A percentile compares a stretch with the other conserved stretches of the same genome.
Conservation (phyloP, 306 rosid genomes). For the Ormosia emarginata region DNA sequence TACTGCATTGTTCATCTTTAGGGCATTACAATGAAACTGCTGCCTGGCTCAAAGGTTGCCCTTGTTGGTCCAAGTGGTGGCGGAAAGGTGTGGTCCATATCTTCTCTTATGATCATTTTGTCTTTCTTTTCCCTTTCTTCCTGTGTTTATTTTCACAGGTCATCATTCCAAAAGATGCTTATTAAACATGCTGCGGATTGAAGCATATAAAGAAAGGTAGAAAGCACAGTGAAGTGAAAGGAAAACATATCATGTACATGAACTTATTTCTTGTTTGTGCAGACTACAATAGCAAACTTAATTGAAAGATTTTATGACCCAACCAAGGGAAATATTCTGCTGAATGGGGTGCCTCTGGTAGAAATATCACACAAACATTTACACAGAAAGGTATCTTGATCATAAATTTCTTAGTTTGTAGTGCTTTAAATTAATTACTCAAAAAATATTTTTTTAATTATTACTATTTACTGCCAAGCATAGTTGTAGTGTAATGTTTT, state of each 20-base stretch:
- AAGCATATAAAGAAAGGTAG: neutral
- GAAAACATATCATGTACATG: neutral
- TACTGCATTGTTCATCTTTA: slow-evolving; percentile 25
- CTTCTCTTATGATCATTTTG: neutral
- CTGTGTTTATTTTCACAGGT: neutral
- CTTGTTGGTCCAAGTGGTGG: slow-evolving; percentile 96
- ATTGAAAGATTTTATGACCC: slow-evolving; percentile 92
- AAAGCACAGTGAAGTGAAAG: neutral
- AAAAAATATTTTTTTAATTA: neutral
- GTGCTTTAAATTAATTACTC: neutral
- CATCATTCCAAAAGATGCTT: slow-evolving; percentile 8
- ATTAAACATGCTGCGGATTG: slow-evolving; percentile 17
- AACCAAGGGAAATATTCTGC: slow-evolving; percentile 56
- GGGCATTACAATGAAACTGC: slow-evolving; percentile 74
- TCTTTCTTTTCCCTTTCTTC: neutral
- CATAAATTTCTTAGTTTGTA: neutral
- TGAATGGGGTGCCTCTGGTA: slow-evolving; percentile 71
- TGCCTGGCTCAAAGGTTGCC: slow-evolving; percentile 77
- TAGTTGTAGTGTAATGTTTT: neutral
- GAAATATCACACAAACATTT: slow-evolving; percentile 76
- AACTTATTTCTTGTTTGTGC: slow-evolving; percentile 31
- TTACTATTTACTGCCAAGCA: neutral
- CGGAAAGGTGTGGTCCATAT: slow-evolving; percentile 56
- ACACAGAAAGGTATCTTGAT: slow-evolving; percentile 62
- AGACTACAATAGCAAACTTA: slow-evolving; percentile 89